phyloP scores from a whole-genome alignment of 2,329 filamentous ascomycete species.

The Ophiostoma tasmaniense region DNA sequence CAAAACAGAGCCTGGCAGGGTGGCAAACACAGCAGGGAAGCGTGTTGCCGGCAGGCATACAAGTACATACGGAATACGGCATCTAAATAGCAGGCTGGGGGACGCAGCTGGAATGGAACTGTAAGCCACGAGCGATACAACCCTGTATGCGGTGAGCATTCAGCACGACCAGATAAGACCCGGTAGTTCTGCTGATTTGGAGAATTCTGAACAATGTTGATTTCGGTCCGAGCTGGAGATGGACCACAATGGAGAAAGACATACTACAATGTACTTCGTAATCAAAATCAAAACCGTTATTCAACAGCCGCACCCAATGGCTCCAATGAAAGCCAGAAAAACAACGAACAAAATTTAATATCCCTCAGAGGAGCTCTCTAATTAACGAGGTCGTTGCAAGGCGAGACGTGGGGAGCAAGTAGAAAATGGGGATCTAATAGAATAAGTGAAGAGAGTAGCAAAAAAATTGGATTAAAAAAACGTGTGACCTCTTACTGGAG shows the following conservation, averaged over 20 bases:
- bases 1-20: neutral
- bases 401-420: neutral
- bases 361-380: neutral
- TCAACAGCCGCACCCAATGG: neutral
- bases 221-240: neutral
- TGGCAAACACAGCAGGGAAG: neutral
- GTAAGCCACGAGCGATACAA: neutral
- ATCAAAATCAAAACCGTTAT: neutral
- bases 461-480: neutral
- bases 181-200: neutral
- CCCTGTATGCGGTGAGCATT: neutral
- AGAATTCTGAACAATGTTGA: neutral
- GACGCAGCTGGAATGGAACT: neutral
- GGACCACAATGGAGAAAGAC: neutral
- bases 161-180: neutral
- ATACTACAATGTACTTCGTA: no score
- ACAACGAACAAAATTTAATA: neutral
- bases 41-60: neutral
- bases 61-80: neutral
- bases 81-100: neutral
- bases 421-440: neutral
- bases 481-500: neutral
- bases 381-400: neutral
- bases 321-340: neutral
- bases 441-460: neutral